A percentile compares a stretch with the other conserved stretches of the same genome.
These are phyloP conservation scores for Yamadazyma epiphylla DNA, from an alignment of 1,139 yeast genomes.

Conservation along the genomic window DNA sequence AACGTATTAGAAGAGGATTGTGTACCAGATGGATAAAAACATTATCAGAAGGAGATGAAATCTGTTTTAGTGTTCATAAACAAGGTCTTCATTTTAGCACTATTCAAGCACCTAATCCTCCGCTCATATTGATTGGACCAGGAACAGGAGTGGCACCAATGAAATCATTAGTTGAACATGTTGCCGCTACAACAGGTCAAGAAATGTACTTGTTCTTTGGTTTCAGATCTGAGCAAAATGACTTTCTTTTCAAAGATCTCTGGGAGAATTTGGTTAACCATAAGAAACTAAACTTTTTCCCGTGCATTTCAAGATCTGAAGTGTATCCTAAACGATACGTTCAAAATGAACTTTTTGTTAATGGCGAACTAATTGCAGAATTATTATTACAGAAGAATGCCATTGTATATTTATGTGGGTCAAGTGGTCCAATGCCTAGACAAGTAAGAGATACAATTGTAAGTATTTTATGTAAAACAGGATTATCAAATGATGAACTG, in stretches of 20 bases:
- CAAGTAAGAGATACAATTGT: constrained; percentile 77
- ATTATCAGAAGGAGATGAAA: constrained; percentile 42
- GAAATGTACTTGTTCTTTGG: constrained; percentile 66
- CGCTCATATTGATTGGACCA: constrained; percentile 74
- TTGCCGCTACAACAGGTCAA: constrained; percentile 10
- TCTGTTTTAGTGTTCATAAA: constrained; percentile 55
- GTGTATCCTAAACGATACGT: constrained; percentile 52
- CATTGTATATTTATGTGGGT: constrained; percentile 77
- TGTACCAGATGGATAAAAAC: constrained; percentile 75
- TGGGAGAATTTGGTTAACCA: constrained; percentile 39
- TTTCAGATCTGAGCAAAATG: constrained; percentile 63
- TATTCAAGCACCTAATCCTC: constrained; percentile 25
- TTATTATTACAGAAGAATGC: constrained; percentile 55
- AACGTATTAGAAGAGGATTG: constrained; percentile 73
- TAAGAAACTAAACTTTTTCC: constrained; percentile 31
- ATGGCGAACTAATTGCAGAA: constrained; percentile 45
- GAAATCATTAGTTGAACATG: constrained; percentile 54
- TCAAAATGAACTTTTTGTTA: constrained; percentile 61
- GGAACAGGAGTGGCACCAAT: constrained; percentile 96
- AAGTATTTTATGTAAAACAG: constrained; percentile 50
- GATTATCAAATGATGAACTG: constrained; percentile 44
- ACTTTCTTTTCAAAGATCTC: constrained; percentile 57
- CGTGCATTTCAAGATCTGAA: constrained; percentile 63
- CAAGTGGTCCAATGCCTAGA: constrained; percentile 92
- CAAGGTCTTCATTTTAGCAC: constrained; percentile 35